Evolutionary conservation across 495 filamentous ascomycete species (phyloP).

Genomic region (Apiosordaria backusii): DNA sequence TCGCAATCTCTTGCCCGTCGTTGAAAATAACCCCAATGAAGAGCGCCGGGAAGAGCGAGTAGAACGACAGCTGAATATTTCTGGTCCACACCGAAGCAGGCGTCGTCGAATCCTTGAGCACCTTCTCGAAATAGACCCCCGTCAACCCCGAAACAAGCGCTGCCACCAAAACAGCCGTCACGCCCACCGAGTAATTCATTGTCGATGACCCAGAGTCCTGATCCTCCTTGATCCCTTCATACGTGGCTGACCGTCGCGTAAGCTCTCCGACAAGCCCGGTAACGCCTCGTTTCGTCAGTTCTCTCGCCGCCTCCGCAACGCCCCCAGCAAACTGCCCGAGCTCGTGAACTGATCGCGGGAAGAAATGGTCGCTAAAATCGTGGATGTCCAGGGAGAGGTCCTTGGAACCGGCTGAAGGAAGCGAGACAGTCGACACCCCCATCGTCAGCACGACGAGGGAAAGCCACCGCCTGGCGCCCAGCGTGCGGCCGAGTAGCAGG

Average conservation of each 20-base stretch:
- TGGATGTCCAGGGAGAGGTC: conserved; percentile 47
- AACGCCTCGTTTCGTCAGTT: conserved; percentile 47
- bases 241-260: conserved; percentile 81
- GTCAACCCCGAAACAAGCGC: conserved; percentile 77
- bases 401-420: conserved; percentile 56
- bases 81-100: conserved; percentile 80
- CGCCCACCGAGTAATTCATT: conserved; percentile 73
- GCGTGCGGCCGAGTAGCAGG: conserved; percentile 63
- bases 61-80: conserved; percentile 90
- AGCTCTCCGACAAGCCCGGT: conserved; percentile 48
- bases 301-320: conserved; percentile 43
- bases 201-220: conserved; percentile 54
- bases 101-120: conserved; percentile 74
- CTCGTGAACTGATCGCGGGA: conserved; percentile 68
- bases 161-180: conserved; percentile 71
- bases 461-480: conserved; percentile 71
- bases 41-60: conserved; percentile 81
- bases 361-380: conserved; percentile 59
- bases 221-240: conserved; percentile 89
- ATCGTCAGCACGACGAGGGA: conserved; percentile 73
- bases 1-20: conserved; percentile 78
- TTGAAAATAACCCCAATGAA: conserved; percentile 82
- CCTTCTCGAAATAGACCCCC: conserved; percentile 92
- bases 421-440: conserved; percentile 83
- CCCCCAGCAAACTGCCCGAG: conserved; percentile 48